Base-by-base conservation (phyloP, 805 yeast genomes). In the Wickerhamiella occidentalis region DNA sequence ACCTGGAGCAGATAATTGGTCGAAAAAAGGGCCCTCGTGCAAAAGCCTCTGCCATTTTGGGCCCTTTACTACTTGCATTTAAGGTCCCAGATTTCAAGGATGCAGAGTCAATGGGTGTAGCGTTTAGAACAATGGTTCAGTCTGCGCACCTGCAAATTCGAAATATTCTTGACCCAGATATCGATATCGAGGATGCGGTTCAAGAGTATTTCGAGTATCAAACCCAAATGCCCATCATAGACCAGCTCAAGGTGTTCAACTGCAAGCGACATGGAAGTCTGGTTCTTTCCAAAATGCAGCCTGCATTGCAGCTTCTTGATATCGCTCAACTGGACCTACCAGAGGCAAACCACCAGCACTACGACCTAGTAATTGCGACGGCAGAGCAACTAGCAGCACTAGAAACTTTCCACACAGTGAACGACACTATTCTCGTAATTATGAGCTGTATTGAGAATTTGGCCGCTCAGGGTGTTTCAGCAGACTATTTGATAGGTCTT, bases 401-500 rank as follows among this genome's bases (percentile, higher is more conserved):
- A 51, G 67, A 72, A 30, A 69, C 69, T n/a, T 25, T 44, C 23
- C 38, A 36, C 21, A 45, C 47, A 5, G 23, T 40, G 2, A 19
- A 29, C 2, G 52, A 45, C 18, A 37, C 37, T 2, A 40, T 40
- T 7, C 13, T 18, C 17, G 29, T 45, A 6, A 25, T 45, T 3
- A 9, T 37, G 17, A 35, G 37, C 5, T 26, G 37, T 15, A 17
- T 37, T 12, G 48, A 40, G 33, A 13, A 6, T 11, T 19, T 45
- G 28, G 48, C 43, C 6, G 15, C 46, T 7, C 25, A 19, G 2
- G 45, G 45, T 15, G 69, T 85, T 6, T 88, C 82, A 64, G 97
- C 96, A 0, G 97, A 88, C 60, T 77, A 84, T 0, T 65, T 88
- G 19, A 72, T 88, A 3, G 80, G 87, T 1, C 66, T 88, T 42